Base-by-base conservation (phyloP, 148 eudicot genomes). In the Persicaria maculosa region DNA sequence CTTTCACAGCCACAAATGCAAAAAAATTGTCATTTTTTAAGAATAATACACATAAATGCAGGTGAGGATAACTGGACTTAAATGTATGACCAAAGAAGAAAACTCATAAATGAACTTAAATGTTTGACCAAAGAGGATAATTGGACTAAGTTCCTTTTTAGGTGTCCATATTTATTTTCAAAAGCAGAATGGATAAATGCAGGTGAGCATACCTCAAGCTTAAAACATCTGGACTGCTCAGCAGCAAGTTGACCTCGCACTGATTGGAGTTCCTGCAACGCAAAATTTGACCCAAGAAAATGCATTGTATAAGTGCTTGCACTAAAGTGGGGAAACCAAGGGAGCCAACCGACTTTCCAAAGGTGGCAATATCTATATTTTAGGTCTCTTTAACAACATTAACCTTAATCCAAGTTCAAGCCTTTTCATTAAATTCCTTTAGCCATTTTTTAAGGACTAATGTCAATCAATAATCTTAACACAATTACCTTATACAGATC, bases 161-260 rank as follows among this genome's bases (percentile, higher is more conserved):
- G 31, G 9, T 65, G 6, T 62, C 10, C 12, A 43, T 43, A 43
- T 4, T 65, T 16, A n/a, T 65, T 40, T 43, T 43, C 17, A 5
- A 17, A 65, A 43, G 4, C 45, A 31, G n/a, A 64, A 31, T 64
- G 14, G 1, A 31, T 62, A 22, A 25, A 11, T 62, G 68, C 14
- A 31, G 44, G 20, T 40, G n/a, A 36, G 46, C 58, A 45, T 82
- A 95, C 98, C 98, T 95, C 98, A 71, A 95, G 96, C 82, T 95
- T 95, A 85, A 95, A 95, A 80, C 96, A 92, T 86, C 99, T 90
- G 8, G 97, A 96, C 79, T 96, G 97, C 85, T 96, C 99, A 31
- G 97, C 77, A 75, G 97, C 97, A 83, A 96, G 97, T 78, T 92
- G 99, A 54, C 94, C 87, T 52, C 99, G 94, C 57, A 90, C 91